Evolutionary conservation across 768 basidiomycete genomes (phyloP).

Genomic region (Cystofilobasidium bisporidii): DNA sequence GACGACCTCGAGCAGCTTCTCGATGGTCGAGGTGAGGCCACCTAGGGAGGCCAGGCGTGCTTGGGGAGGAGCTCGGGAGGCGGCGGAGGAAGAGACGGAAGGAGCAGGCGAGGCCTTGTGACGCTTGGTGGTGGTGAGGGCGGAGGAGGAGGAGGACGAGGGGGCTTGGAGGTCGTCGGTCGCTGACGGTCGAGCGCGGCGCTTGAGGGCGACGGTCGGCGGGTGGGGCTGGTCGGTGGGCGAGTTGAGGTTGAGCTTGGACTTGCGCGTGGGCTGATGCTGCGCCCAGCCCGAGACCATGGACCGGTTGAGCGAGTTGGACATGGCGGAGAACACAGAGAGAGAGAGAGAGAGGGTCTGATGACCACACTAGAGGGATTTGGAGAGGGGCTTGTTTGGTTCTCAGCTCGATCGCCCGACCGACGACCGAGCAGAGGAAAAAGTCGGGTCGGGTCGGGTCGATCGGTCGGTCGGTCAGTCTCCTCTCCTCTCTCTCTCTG

Average conservation of each 20-base stretch:
- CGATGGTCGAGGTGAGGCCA: constrained; percentile 72
- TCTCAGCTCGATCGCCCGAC: too few relatives aligned
- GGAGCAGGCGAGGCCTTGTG: constrained; percentile 1
- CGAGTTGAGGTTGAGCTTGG: constrained; percentile 26
- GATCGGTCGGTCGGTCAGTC: too few relatives aligned
- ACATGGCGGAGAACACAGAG: background rate
- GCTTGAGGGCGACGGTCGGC: background rate
- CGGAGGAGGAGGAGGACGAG: background rate
- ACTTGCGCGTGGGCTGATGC: constrained; percentile 17
- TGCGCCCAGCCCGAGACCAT: constrained; percentile 7
- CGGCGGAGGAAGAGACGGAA: background rate
- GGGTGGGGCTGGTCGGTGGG: constrained; percentile 7
- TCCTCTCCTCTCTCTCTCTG: too few relatives aligned
- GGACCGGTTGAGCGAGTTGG: constrained; percentile 13
- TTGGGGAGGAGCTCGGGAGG: constrained; percentile 49
- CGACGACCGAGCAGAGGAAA: background rate
- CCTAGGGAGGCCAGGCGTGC: constrained; percentile 76
- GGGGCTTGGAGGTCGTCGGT: background rate
- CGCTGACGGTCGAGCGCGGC: background rate
- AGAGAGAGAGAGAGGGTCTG: background rate
- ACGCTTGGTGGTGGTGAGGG: too few relatives aligned
- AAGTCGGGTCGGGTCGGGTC: too few relatives aligned
- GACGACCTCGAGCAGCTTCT: constrained; percentile 91
- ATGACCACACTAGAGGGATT: too few relatives aligned
- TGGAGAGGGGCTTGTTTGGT: too few relatives aligned